phyloP scores from a whole-genome alignment of 352 stramenopile genomes.

The Globisporangium ultimum region DNA sequence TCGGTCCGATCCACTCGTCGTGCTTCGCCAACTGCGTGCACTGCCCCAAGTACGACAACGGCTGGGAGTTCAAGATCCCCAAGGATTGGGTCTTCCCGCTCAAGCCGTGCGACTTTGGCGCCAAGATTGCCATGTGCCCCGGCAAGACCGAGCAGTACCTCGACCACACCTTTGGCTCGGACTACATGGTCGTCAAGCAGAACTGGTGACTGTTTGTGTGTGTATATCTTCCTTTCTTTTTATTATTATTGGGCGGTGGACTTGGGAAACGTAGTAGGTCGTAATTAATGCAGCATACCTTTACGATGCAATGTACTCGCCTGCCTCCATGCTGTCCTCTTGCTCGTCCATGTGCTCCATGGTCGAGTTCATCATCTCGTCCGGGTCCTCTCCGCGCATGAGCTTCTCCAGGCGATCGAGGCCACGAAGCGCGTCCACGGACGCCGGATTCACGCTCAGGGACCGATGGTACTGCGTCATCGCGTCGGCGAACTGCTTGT shows the following conservation, averaged over 20 bases:
- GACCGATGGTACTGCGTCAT: slow-evolving; percentile 70
- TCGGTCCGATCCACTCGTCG: slow-evolving; percentile 14
- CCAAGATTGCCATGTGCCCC: slow-evolving; percentile 15
- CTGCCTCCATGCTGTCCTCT: slow-evolving; percentile 50
- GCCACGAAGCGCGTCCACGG: slow-evolving; percentile 40
- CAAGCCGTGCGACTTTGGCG: slow-evolving; percentile 18
- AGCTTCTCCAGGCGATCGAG: slow-evolving; percentile 78
- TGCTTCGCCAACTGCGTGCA: slow-evolving; percentile 18
- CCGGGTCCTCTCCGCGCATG: slow-evolving; percentile 71
- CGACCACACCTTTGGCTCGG: slow-evolving; percentile 20
- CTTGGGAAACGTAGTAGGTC: background rate
- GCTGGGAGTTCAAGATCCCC: slow-evolving; percentile 17
- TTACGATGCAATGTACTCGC: slow-evolving; percentile 42
- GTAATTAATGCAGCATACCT: too few relatives aligned
- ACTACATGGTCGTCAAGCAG: slow-evolving; percentile 11
- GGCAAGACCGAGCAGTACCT: slow-evolving; percentile 20
- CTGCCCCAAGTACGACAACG: slow-evolving; percentile 9
- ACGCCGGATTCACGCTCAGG: slow-evolving; percentile 55
- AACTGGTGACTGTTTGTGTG: slow-evolving; percentile 1
- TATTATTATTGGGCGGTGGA: background rate
- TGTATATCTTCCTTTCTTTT: background rate
- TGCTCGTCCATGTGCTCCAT: slow-evolving; percentile 63
- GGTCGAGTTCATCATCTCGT: slow-evolving; percentile 63
- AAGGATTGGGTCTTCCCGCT: slow-evolving; percentile 30
- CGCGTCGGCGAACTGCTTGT: slow-evolving; percentile 65